Conservation (phyloP, 148 eudicot genomes). For the Camellia sinensis region DNA sequence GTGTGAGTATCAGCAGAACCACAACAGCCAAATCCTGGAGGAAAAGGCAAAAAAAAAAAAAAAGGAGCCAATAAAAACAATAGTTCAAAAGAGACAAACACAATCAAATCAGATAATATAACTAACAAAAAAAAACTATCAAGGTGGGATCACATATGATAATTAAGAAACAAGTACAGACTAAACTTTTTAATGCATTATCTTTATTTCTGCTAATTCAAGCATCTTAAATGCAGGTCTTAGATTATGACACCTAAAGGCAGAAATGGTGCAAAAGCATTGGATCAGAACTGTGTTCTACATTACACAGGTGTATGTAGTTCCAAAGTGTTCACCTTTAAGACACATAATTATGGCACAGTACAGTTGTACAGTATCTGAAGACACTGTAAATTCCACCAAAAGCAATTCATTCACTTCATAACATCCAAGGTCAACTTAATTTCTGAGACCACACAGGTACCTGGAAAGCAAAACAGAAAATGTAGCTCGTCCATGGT, state of each 20-base stretch:
- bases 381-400: not conserved
- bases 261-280: not conserved
- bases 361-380: not conserved
- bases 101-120: not conserved
- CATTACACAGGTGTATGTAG: not conserved
- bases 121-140: not conserved
- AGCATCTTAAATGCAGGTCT: not conserved
- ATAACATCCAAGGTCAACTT: conserved; percentile 4
- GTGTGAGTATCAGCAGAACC: conserved; percentile 94
- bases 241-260: not conserved
- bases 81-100: conserved; percentile 8
- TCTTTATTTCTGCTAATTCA: too few species aligned
- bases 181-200: not conserved
- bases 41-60: not conserved
- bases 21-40: conserved; percentile 97
- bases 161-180: not conserved
- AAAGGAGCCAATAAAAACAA: conserved; percentile 1
- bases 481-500: conserved; percentile 98
- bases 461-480: conserved; percentile 99
- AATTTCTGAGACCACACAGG: not conserved
- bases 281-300: not conserved
- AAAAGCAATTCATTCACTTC: not conserved
- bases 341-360: not conserved
- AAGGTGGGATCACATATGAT: conserved; percentile 4
- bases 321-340: conserved; percentile 1